Conservation (phyloP, 306 rosid genomes). For the Cicer chorassanicum region DNA sequence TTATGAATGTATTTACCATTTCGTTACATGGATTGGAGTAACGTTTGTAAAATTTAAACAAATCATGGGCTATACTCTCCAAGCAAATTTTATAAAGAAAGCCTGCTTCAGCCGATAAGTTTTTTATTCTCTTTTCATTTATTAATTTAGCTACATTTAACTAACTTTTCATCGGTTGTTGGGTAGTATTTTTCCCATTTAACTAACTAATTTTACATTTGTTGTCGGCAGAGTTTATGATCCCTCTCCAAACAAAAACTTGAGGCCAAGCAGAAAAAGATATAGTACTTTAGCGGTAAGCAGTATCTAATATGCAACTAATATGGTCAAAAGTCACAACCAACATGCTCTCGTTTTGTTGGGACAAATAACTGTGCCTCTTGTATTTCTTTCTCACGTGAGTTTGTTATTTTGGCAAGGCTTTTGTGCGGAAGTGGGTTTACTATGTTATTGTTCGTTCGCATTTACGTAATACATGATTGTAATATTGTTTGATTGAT, state of each 20-base stretch:
- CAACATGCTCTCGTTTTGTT: background rate
- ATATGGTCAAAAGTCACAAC: background rate
- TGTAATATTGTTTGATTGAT: too few relatives aligned
- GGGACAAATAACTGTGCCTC: background rate
- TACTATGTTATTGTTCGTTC: too few relatives aligned
- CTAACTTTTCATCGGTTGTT: background rate
- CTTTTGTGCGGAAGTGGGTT: background rate
- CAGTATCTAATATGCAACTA: background rate
- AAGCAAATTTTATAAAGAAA: background rate
- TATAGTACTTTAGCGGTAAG: too few relatives aligned
- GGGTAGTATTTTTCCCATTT: background rate
- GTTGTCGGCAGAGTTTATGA: background rate
- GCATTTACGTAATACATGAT: too few relatives aligned
- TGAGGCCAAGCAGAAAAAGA: background rate
- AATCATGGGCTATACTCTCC: background rate
- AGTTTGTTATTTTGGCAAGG: background rate
- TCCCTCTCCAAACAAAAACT: background rate
- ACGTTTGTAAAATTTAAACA: background rate
- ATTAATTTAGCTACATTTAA: background rate
- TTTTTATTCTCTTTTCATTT: background rate
- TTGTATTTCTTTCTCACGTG: background rate
- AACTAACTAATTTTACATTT: background rate
- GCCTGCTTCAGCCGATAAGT: background rate
- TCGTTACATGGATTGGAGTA: background rate
- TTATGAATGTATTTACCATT: background rate